Conservation (phyloP, 2,329 filamentous ascomycete species). For the Basipetospora chlamydospora region DNA sequence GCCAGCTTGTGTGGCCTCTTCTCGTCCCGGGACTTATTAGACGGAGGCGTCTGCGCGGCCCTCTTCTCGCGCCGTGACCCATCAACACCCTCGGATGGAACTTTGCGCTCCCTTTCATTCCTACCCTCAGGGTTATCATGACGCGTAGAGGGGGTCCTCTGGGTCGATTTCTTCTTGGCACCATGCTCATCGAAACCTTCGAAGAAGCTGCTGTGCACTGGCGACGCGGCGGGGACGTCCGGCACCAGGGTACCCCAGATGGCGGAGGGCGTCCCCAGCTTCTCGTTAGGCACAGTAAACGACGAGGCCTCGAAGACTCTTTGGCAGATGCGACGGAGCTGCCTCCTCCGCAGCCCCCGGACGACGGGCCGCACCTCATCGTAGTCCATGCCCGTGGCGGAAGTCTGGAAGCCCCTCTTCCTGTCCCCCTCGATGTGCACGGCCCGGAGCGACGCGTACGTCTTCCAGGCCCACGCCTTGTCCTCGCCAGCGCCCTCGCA, state of each 20-base stretch:
- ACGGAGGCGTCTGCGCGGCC: too few relatives aligned
- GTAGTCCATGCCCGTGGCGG: not conserved
- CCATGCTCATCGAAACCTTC: not conserved
- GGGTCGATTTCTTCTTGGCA: not conserved
- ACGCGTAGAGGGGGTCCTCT: not conserved
- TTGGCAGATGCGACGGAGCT: not conserved
- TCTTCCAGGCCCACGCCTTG: not conserved
- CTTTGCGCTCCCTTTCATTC: too few relatives aligned
- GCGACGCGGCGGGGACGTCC: not conserved
- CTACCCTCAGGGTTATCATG: too few relatives aligned
- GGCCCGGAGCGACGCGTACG: not conserved
- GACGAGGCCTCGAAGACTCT: not conserved
- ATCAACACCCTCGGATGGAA: too few relatives aligned
- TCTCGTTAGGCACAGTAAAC: not conserved
- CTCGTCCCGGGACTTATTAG: too few relatives aligned
- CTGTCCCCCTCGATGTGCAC: not conserved
- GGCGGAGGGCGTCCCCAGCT: not conserved
- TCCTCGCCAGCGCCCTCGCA: not conserved
- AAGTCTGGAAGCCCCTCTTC: not conserved
- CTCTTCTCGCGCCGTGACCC: too few relatives aligned
- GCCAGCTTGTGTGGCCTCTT: too few relatives aligned
- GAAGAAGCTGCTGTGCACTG: not conserved
- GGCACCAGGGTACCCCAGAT: slow-evolving; percentile 1
- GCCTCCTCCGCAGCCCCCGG: not conserved
- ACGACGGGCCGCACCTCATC: not conserved